phyloP scores from a whole-genome alignment of 2,329 filamentous ascomycete species.

The Xylariaceae sp. region DNA sequence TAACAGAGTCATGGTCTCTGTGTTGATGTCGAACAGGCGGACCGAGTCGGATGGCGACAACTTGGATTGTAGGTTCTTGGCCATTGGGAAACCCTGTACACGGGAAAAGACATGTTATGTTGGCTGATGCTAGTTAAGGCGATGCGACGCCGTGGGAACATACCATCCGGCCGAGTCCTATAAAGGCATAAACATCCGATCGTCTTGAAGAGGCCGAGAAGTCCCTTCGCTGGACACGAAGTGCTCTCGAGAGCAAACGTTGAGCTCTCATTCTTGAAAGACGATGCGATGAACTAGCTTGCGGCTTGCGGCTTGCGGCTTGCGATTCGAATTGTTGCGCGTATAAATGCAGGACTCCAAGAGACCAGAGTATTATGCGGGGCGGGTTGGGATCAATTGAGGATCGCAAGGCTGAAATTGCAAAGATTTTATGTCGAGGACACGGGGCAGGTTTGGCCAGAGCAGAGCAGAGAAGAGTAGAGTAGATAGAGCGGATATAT shows the following conservation, averaged over 20 bases:
- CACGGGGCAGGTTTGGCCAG: too few relatives aligned
- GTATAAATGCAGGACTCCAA: not conserved
- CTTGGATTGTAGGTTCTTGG: slow-evolving; percentile 55
- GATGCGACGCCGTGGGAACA: slow-evolving; percentile 19
- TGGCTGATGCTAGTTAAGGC: not conserved
- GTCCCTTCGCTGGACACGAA: slow-evolving; percentile 38
- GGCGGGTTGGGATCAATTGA: too few relatives aligned
- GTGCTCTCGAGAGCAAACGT: slow-evolving; percentile 35
- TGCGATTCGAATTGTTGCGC: slow-evolving; percentile 3
- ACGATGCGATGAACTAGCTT: slow-evolving; percentile 2
- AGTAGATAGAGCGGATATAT: too few relatives aligned
- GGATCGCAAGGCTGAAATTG: too few relatives aligned
- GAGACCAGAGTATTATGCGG: too few relatives aligned
- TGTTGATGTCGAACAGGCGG: slow-evolving; percentile 53
- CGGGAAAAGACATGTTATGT: not conserved
- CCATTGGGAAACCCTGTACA: slow-evolving; percentile 55
- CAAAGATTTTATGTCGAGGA: too few relatives aligned
- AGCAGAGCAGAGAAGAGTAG: too few relatives aligned
- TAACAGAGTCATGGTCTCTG: slow-evolving; percentile 41
- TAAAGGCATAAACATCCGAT: slow-evolving; percentile 52
- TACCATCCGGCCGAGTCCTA: slow-evolving; percentile 58
- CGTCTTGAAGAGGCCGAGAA: slow-evolving; percentile 46
- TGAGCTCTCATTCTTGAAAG: slow-evolving; percentile 41
- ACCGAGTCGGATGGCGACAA: slow-evolving; percentile 46
- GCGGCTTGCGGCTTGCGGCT: not conserved